Conservation (phyloP, 2,329 filamentous ascomycete genomes). For the Penicillium sp. region DNA sequence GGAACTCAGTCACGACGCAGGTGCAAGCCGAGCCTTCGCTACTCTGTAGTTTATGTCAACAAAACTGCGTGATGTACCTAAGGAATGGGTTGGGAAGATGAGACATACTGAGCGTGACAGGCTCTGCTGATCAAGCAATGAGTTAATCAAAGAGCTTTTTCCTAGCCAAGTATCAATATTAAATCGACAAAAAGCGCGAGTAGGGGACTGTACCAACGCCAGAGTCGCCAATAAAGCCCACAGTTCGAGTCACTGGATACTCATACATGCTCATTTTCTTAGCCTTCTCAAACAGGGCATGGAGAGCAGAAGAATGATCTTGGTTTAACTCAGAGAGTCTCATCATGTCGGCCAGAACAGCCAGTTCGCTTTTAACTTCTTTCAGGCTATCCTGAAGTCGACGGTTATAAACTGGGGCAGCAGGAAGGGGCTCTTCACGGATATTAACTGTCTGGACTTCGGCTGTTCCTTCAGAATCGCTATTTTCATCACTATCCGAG, state of each 20-base stretch:
- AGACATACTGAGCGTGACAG: conserved; percentile 11
- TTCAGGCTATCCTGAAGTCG: conserved; percentile 1
- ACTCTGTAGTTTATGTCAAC: conserved; percentile 1
- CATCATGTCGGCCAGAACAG: neutral
- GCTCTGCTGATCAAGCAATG: conserved; percentile 5
- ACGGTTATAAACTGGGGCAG: conserved; percentile 1
- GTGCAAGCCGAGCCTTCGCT: conserved; percentile 12
- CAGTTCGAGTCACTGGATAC: conserved; percentile 10
- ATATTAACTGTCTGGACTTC: neutral
- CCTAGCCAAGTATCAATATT: conserved; percentile 2
- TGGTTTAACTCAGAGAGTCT: neutral
- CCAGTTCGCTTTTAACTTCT: conserved; percentile 4
- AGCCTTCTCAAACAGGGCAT: neutral
- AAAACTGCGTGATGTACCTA: too few relatives aligned
- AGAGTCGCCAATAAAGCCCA: conserved; percentile 17
- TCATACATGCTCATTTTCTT: conserved; percentile 7
- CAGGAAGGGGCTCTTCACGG: neutral
- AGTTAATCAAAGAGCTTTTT: conserved; percentile 18
- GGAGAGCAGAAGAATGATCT: neutral
- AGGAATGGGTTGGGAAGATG: neutral
- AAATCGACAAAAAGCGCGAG: neutral
- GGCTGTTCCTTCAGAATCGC: neutral
- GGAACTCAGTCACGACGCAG: conserved; percentile 16
- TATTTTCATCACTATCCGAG: neutral
- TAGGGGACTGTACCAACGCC: conserved; percentile 10